Evolutionary conservation across 495 filamentous ascomycete genomes (phyloP).

Genomic region (Penicillium ucsense): DNA sequence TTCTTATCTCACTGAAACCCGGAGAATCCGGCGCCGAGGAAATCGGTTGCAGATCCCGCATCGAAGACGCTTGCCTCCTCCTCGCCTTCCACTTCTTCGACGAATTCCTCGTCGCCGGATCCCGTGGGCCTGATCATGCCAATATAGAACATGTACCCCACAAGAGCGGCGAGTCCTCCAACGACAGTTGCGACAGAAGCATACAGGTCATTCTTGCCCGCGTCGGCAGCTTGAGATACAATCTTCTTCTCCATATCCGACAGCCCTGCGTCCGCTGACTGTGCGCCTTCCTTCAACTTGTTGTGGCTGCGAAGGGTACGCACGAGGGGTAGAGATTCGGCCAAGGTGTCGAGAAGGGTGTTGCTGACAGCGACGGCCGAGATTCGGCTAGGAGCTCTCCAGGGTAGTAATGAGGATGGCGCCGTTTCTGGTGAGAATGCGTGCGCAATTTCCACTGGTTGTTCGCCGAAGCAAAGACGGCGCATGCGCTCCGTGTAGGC

Average conservation of each 20-base stretch:
- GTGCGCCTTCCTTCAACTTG: constrained; percentile 22
- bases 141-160: constrained; percentile 33
- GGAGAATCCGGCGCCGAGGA: neutral
- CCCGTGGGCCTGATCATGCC: constrained; percentile 16
- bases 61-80: constrained; percentile 1
- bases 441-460: constrained; percentile 16
- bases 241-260: constrained; percentile 15
- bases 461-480: constrained; percentile 29
- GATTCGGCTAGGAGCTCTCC: constrained; percentile 26
- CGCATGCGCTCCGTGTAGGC: constrained; percentile 44
- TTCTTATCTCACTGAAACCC: no score
- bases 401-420: constrained; percentile 20
- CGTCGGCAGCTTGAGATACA: constrained; percentile 17
- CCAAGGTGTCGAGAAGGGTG: constrained; percentile 29
- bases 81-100: neutral
- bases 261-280: constrained; percentile 19
- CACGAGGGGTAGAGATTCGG: constrained; percentile 32
- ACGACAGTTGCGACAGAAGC: constrained; percentile 29
- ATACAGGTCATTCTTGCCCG: constrained; percentile 27
- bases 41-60: constrained; percentile 12
- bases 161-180: constrained; percentile 24
- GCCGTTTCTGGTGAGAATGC: constrained; percentile 14
- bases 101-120: constrained; percentile 6
- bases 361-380: constrained; percentile 24
- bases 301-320: constrained; percentile 28